Base-by-base conservation (phyloP, 352 stramenopile species). In the Achlya hypogyna region DNA sequence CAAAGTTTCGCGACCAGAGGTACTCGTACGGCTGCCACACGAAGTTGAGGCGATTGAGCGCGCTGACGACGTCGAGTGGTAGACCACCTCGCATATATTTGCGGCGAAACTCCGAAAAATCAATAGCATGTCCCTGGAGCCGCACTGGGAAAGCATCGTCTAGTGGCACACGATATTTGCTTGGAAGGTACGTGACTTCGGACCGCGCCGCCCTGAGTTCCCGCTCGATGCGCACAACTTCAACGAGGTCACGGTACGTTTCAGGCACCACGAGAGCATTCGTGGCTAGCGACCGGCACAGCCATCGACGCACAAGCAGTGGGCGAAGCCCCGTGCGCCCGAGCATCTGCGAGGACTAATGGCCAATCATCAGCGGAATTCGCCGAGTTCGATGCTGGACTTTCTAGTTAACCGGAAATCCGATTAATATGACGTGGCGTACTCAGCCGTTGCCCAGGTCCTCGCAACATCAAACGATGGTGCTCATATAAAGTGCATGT, bases 1-100 rank as follows among this genome's bases (percentile, higher is more conserved):
- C 65, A 59, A 69, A n/a, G 53, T 65, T 63, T 8, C 49, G 40
- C 23, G 53, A 62, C 53, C 47, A 71, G 29, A 62, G 47, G 52
- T 49, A 51, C 35, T 71, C 53, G 18, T 49, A 14, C 40, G 53
- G 52, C 25, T 56, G 23, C 64, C 64, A 71, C 8, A 65, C 52
- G 25, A 69, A 69, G 0, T 54, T 54, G 47, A 63, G 27, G 5
- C 1, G 1, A 18, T 54, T 53, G 5, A 69, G 45, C 5, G 31
- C 47, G 14, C 2, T 16, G 31, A 56, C 8, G 49, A 56, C 49
- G 31, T 56, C 49, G 31, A 22, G 10, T 10, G 49, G 49, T 12
- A 56, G 2, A 9, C 18, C 10, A 20, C 31, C 31, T 12, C 31
- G 25, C 31, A 31, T 35, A 20, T 22, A 56, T 35, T 56, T 56